phyloP scores from a whole-genome alignment of 768 basidiomycete species.

The Mycena vulgaris region DNA sequence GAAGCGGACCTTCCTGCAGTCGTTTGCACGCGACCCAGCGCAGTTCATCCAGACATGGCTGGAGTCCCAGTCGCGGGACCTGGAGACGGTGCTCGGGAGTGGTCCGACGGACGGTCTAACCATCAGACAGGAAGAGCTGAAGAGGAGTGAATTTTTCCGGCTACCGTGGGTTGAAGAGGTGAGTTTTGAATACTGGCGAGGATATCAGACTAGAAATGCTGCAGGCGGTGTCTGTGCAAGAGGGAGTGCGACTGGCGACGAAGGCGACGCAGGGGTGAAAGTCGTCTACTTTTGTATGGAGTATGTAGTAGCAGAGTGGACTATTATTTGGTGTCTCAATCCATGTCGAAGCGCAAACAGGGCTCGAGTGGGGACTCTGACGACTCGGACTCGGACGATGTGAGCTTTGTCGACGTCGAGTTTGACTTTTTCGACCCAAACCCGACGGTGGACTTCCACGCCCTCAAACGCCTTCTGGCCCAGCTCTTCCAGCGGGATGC shows the following conservation, averaged over 20 bases:
- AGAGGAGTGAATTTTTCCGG: conserved; percentile 91
- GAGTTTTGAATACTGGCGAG: neutral
- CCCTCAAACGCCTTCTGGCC: conserved; percentile 79
- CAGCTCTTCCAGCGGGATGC: conserved; percentile 87
- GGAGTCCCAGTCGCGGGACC: conserved; percentile 91
- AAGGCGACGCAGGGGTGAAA: conserved; percentile 27
- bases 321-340: neutral
- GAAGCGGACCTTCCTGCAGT: conserved; percentile 88
- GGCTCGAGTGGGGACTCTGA: conserved; percentile 46
- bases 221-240: conserved; percentile 32
- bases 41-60: conserved; percentile 92
- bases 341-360: conserved; percentile 73
- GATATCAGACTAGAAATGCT: neutral
- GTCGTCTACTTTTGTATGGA: neutral
- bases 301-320: neutral
- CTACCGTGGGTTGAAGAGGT: conserved; percentile 92
- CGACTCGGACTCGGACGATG: conserved; percentile 58
- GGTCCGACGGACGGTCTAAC: conserved; percentile 85
- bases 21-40: conserved; percentile 85
- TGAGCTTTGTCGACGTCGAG: conserved; percentile 83
- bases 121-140: conserved; percentile 89
- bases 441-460: conserved; percentile 86
- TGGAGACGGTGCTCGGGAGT: conserved; percentile 91
- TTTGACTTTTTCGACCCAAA: conserved; percentile 96
- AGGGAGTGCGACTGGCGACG: conserved; percentile 30